phyloP scores from a whole-genome alignment of 805 yeast species.

The Henningerozyma blattae region DNA sequence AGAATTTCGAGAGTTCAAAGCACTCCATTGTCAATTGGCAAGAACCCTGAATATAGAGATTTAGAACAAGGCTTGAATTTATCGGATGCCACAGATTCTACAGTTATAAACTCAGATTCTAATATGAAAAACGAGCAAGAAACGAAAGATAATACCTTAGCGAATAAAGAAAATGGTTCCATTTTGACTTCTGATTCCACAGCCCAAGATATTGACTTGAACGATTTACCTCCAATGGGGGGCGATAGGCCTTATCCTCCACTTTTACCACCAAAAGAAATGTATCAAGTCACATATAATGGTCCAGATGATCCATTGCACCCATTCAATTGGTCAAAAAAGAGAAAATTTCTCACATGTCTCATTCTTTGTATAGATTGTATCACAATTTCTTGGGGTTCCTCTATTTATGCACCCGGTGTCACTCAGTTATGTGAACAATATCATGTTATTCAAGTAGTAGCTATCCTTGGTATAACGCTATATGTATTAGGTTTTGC shows the following conservation, averaged over 20 bases:
- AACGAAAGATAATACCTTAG: too few relatives aligned
- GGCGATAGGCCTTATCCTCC: slow-evolving; percentile 55
- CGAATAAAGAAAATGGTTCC: too few relatives aligned
- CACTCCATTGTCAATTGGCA: not conserved
- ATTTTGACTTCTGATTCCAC: too few relatives aligned
- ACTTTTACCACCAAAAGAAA: slow-evolving; percentile 38
- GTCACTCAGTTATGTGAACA: slow-evolving; percentile 34
- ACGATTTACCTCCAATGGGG: slow-evolving; percentile 45
- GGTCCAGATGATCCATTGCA: slow-evolving; percentile 71
- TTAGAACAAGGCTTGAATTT: not conserved
- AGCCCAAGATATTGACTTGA: too few relatives aligned
- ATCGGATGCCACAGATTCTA: too few relatives aligned
- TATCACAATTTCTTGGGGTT: slow-evolving; percentile 55
- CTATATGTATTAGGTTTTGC: slow-evolving; percentile 87
- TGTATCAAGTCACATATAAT: slow-evolving; percentile 58
- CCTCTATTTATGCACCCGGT: slow-evolving; percentile 70
- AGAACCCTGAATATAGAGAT: too few relatives aligned
- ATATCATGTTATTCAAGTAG: slow-evolving; percentile 53
- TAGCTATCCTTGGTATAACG: slow-evolving; percentile 63
- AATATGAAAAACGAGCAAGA: too few relatives aligned
- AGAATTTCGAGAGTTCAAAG: not conserved
- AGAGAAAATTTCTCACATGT: slow-evolving; percentile 35
- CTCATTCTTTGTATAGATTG: slow-evolving; percentile 36
- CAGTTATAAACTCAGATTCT: too few relatives aligned
- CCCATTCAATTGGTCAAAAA: slow-evolving; percentile 66